A percentile compares a stretch with the other conserved stretches of the same genome.
phyloP scores from a whole-genome alignment of 805 yeast genomes.

The Teunomyces cretensis region DNA sequence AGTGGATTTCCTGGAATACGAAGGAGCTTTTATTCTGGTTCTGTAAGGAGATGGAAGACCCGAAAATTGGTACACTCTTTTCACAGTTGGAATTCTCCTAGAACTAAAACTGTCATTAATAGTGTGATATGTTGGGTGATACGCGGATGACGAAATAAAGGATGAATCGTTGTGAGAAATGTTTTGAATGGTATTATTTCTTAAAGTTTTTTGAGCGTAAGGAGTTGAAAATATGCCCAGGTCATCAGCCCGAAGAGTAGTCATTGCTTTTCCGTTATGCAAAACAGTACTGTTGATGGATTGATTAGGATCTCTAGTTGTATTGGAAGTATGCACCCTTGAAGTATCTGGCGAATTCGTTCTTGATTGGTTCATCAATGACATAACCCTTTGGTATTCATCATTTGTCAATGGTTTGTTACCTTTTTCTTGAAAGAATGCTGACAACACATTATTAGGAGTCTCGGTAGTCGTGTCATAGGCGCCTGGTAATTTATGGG shows the following conservation, averaged over 20 bases:
- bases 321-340: not conserved
- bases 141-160: slow-evolving; percentile 32
- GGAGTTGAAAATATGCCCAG: slow-evolving; percentile 21
- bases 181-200: slow-evolving; percentile 21
- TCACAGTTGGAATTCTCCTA: slow-evolving; percentile 32
- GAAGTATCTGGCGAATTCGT: not conserved
- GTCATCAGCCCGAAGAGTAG: not conserved
- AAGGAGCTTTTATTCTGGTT: slow-evolving; percentile 38
- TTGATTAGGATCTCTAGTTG: slow-evolving; percentile 1
- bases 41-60: slow-evolving; percentile 46
- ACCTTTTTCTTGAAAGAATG: slow-evolving; percentile 75
- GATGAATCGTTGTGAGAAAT: slow-evolving; percentile 16
- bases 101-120: slow-evolving; percentile 22
- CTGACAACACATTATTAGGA: slow-evolving; percentile 59
- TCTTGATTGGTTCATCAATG: slow-evolving; percentile 37
- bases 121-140: slow-evolving; percentile 38
- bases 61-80: slow-evolving; percentile 45
- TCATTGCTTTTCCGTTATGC: not conserved
- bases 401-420: slow-evolving; percentile 67
- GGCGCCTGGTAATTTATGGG: slow-evolving; percentile 10
- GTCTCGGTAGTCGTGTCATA: slow-evolving; percentile 14
- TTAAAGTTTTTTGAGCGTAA: slow-evolving; percentile 28
- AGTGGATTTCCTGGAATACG: slow-evolving; percentile 5
- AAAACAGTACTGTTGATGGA: not conserved
- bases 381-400: slow-evolving; percentile 79